Evolutionary conservation across 371 early-diverging fungal genomes (phyloP).

Genomic region (Apophysomyces trapeziformis): DNA sequence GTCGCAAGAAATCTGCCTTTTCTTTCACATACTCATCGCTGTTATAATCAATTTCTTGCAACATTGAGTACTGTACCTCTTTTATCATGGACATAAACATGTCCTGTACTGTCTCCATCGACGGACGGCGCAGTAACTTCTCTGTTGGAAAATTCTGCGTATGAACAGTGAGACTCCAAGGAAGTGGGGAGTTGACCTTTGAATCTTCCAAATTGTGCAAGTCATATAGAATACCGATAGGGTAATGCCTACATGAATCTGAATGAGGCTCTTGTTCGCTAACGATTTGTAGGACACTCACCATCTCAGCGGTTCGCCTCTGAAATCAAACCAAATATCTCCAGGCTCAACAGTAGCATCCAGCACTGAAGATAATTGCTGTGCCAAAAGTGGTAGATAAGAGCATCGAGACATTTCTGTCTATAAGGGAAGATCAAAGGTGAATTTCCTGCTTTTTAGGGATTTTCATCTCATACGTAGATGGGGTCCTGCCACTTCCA

Average conservation of each 20-base stretch:
- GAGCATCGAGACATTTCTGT: conserved; percentile 64
- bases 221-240: conserved; percentile 76
- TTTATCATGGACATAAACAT: conserved; percentile 83
- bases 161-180: conserved; percentile 71
- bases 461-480: background rate
- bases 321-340: conserved; percentile 67
- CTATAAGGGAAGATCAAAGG: conserved; percentile 31
- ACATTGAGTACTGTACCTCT: conserved; percentile 51
- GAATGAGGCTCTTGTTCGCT: too few relatives aligned
- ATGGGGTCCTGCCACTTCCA: conserved; percentile 9
- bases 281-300: conserved; percentile 25
- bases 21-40: background rate
- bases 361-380: conserved; percentile 47
- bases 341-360: conserved; percentile 51
- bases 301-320: conserved; percentile 74
- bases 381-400: conserved; percentile 65
- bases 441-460: background rate
- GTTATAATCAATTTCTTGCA: background rate
- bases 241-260: conserved; percentile 66
- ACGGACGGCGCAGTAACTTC: conserved; percentile 57
- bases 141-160: conserved; percentile 64
- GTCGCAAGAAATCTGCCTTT: conserved; percentile 76
- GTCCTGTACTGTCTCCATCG: conserved; percentile 61
- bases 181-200: conserved; percentile 25
- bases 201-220: conserved; percentile 38